phyloP scores from a whole-genome alignment of 1,284 basidiomycete species.

The Cerioporus squamosus region DNA sequence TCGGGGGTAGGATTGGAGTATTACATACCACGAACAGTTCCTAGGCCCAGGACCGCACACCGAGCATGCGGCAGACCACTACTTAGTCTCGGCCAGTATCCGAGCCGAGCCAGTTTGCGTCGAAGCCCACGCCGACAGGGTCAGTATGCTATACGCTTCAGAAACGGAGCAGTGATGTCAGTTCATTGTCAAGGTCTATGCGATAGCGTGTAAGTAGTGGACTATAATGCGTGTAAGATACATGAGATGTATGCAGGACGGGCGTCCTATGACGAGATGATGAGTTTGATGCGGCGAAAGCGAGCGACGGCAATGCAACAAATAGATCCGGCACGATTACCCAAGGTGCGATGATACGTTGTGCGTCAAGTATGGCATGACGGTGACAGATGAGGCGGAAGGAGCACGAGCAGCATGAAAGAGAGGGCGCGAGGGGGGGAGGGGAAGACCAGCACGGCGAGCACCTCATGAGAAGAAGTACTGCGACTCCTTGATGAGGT shows the following conservation, averaged over 20 bases:
- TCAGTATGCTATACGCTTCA: too few relatives aligned
- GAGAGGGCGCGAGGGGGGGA: not conserved
- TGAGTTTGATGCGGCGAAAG: conserved; percentile 2
- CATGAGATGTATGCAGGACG: conserved; percentile 6
- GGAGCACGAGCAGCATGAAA: too few relatives aligned
- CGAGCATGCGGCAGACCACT: too few relatives aligned
- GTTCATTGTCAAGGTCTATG: conserved; percentile 1
- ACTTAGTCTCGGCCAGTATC: not conserved
- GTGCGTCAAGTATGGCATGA: not conserved
- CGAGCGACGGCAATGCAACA: not conserved
- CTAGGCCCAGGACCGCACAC: too few relatives aligned
- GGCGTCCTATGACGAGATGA: not conserved
- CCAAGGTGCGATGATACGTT: not conserved
- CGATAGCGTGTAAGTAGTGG: not conserved
- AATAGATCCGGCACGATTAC: not conserved
- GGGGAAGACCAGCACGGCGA: not conserved
- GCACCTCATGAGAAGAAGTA: conserved; percentile 87
- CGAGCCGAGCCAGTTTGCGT: too few relatives aligned
- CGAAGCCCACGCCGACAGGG: too few relatives aligned
- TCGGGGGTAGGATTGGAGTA: too few relatives aligned
- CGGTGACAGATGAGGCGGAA: too few relatives aligned
- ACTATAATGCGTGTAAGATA: conserved; percentile 26
- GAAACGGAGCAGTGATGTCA: conserved; percentile 1
- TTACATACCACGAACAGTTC: too few relatives aligned
- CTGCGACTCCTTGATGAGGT: conserved; percentile 77